These are phyloP conservation scores for Metschnikowia koreensis DNA, from an alignment of 805 yeast genomes.

Conservation along the genomic window DNA sequence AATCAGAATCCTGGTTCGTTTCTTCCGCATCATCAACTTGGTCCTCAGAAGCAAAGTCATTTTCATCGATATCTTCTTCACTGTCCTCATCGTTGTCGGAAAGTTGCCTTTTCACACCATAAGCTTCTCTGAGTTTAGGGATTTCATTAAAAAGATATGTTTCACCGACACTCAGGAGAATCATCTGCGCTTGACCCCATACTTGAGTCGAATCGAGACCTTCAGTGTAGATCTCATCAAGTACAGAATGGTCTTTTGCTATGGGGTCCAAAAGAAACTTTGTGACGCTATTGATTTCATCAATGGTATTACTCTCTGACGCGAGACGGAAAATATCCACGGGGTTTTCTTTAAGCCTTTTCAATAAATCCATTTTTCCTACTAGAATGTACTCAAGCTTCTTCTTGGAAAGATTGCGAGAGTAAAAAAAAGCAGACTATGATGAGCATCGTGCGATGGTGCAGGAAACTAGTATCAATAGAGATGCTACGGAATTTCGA, in stretches of 20 bases:
- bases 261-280: slow-evolving; percentile 61
- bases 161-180: slow-evolving; percentile 75
- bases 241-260: slow-evolving; percentile 52
- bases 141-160: slow-evolving; percentile 56
- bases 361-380: slow-evolving; percentile 14
- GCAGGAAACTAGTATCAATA: slow-evolving; percentile 2
- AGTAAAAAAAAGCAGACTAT: background rate
- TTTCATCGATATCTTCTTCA: slow-evolving; percentile 26
- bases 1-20: slow-evolving; percentile 20
- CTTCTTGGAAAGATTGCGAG: background rate
- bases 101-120: slow-evolving; percentile 18
- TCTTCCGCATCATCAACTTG: background rate
- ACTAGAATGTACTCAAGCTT: background rate
- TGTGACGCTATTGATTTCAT: slow-evolving; percentile 32
- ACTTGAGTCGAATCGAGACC: slow-evolving; percentile 90
- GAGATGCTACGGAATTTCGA: background rate
- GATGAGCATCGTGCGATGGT: slow-evolving; percentile 20
- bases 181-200: slow-evolving; percentile 88
- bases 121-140: slow-evolving; percentile 45
- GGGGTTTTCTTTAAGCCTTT: slow-evolving; percentile 15
- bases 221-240: slow-evolving; percentile 79
- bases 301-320: slow-evolving; percentile 7
- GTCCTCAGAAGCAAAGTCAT: slow-evolving; percentile 16
- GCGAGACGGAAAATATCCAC: slow-evolving; percentile 14
- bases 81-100: slow-evolving; percentile 18